Percentiles rank a stretch among this genome's conserved stretches.
phyloP scores from a whole-genome alignment of 2,329 filamentous ascomycete genomes.

The Aspergillus piperis region DNA sequence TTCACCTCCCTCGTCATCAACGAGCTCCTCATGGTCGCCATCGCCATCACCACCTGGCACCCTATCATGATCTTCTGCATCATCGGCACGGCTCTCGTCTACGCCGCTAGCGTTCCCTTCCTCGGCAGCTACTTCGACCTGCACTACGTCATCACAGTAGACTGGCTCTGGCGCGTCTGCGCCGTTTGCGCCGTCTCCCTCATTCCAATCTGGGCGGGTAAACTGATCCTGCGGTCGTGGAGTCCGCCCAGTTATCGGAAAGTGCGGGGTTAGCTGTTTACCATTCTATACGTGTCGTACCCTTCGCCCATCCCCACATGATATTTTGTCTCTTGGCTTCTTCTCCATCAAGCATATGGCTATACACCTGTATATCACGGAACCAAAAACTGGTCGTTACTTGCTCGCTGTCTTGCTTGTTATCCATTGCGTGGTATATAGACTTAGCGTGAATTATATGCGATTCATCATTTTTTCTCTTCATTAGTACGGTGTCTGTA shows the following conservation, averaged over 20 bases:
- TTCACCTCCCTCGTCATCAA: slow-evolving; percentile 93
- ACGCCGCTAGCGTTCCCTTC: slow-evolving; percentile 80
- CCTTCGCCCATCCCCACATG: background rate
- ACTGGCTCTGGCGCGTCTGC: slow-evolving; percentile 83
- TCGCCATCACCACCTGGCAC: slow-evolving; percentile 97
- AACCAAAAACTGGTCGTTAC: background rate
- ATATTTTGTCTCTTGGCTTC: background rate
- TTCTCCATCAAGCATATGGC: background rate
- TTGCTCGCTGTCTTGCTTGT: background rate
- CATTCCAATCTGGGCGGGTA: slow-evolving; percentile 82
- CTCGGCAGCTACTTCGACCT: slow-evolving; percentile 89
- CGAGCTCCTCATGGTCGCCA: slow-evolving; percentile 94
- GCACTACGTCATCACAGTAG: slow-evolving; percentile 72
- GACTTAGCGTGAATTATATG: slow-evolving; percentile 1
- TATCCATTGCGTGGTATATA: background rate
- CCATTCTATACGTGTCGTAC: too few relatives aligned
- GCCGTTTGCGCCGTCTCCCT: slow-evolving; percentile 79
- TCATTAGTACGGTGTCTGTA: too few relatives aligned
- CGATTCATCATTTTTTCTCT: background rate
- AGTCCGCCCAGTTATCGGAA: slow-evolving; percentile 94
- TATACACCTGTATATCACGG: background rate
- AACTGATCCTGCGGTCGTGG: slow-evolving; percentile 79
- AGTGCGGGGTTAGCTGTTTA: slow-evolving; percentile 55
- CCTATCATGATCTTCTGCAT: slow-evolving; percentile 85
- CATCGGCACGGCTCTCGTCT: slow-evolving; percentile 78